phyloP scores from a whole-genome alignment of 2,329 filamentous ascomycete species.

The Plectosphaerella plurivora region DNA sequence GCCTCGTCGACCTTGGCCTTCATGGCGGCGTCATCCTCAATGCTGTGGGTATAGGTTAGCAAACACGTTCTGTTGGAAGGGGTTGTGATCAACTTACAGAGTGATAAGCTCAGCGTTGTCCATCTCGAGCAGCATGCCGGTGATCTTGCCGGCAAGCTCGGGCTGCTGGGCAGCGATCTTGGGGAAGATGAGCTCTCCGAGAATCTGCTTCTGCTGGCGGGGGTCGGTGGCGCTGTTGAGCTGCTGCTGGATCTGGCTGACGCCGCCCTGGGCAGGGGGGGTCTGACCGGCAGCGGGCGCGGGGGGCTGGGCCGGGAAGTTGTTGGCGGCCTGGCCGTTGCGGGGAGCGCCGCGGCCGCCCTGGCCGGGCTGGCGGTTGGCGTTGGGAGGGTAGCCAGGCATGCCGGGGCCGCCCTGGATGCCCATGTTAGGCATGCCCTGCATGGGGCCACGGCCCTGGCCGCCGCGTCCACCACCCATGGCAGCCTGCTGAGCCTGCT shows the following conservation, averaged over 20 bases:
- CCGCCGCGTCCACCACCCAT: slow-evolving; percentile 56
- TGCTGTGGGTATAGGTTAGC: slow-evolving; percentile 48
- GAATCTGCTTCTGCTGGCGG: slow-evolving; percentile 94
- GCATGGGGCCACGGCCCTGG: slow-evolving; percentile 69
- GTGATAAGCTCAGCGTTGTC: slow-evolving; percentile 91
- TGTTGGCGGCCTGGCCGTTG: slow-evolving; percentile 32
- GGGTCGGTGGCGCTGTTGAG: slow-evolving; percentile 51
- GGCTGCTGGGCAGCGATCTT: slow-evolving; percentile 96
- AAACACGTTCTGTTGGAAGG: not conserved
- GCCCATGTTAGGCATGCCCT: slow-evolving; percentile 67
- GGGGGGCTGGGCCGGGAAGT: slow-evolving; percentile 36
- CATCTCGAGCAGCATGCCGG: slow-evolving; percentile 99
- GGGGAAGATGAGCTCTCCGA: slow-evolving; percentile 96
- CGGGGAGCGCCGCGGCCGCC: slow-evolving; percentile 37
- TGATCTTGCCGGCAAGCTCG: slow-evolving; percentile 97
- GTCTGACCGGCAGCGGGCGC: slow-evolving; percentile 26
- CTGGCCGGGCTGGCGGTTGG: slow-evolving; percentile 36
- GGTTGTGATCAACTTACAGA: slow-evolving; percentile 64
- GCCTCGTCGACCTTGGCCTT: slow-evolving; percentile 97
- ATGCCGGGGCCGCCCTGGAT: slow-evolving; percentile 43
- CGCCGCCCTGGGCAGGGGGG: slow-evolving; percentile 18
- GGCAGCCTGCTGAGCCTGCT: slow-evolving; percentile 65
- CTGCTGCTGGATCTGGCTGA: slow-evolving; percentile 47
- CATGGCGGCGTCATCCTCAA: slow-evolving; percentile 84
- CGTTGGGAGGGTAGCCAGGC: slow-evolving; percentile 54